A percentile compares a stretch with the other conserved stretches of the same genome.
Conservation (phyloP, 2,329 filamentous ascomycete species). For the Neofusicoccum parvum region DNA sequence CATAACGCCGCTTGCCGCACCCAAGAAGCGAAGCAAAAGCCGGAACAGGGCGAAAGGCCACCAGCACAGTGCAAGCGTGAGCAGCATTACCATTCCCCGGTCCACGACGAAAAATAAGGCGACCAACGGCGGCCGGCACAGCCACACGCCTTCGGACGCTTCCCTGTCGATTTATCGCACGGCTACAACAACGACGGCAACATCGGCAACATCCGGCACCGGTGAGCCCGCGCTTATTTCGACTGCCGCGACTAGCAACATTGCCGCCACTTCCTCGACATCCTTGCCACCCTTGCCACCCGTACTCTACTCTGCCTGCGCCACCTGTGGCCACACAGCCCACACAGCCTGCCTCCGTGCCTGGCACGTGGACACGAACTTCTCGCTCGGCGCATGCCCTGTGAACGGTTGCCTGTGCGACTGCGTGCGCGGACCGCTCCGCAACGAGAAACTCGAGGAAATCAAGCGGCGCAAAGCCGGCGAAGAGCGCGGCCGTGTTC, state of each 20-base stretch:
- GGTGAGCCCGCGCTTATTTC: not conserved
- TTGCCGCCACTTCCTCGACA: not conserved
- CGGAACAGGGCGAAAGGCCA: slow-evolving; percentile 3
- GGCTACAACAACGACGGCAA: slow-evolving; percentile 1
- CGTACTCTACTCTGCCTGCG: slow-evolving; percentile 58
- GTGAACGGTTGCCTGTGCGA: slow-evolving; percentile 63
- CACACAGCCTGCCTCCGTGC: slow-evolving; percentile 60
- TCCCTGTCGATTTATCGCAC: slow-evolving; percentile 7
- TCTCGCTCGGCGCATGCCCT: slow-evolving; percentile 56
- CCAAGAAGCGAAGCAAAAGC: slow-evolving; percentile 17
- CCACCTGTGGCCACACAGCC: slow-evolving; percentile 62
- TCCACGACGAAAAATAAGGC: slow-evolving; percentile 1
- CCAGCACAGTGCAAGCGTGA: slow-evolving; percentile 9
- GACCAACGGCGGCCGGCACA: slow-evolving; percentile 6
- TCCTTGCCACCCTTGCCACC: slow-evolving; percentile 28
- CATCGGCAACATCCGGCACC: not conserved
- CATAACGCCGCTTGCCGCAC: slow-evolving; percentile 29
- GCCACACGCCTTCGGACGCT: slow-evolving; percentile 18
- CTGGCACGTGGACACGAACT: slow-evolving; percentile 54
- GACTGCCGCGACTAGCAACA: not conserved
- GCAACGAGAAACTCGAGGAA: slow-evolving; percentile 35
- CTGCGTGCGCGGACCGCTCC: slow-evolving; percentile 54
- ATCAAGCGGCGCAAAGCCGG: slow-evolving; percentile 31
- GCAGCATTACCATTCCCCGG: slow-evolving; percentile 19
- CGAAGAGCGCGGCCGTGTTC: slow-evolving; percentile 39